Evolutionary conservation across 2,329 filamentous ascomycete genomes (phyloP).

Genomic region (Beauveria brongniartii): DNA sequence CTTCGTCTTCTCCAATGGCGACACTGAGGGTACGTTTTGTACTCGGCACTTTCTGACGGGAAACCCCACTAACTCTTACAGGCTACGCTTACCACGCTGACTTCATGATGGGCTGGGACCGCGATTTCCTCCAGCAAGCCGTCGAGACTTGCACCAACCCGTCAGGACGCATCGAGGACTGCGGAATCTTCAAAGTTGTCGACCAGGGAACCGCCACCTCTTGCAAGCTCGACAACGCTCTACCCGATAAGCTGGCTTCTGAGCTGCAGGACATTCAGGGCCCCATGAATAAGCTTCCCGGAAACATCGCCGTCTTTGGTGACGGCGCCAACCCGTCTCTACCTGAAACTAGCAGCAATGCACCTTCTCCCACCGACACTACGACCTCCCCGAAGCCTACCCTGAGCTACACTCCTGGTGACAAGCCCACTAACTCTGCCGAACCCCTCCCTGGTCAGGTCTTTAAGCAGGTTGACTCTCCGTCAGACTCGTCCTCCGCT

Average conservation of each 20-base stretch:
- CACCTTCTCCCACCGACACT: neutral
- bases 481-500: constrained; percentile 7
- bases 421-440: constrained; percentile 23
- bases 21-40: constrained; percentile 53
- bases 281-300: constrained; percentile 54
- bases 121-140: constrained; percentile 60
- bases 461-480: constrained; percentile 27
- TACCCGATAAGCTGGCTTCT: constrained; percentile 43
- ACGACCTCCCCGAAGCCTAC: constrained; percentile 17
- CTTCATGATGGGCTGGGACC: constrained; percentile 73
- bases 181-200: constrained; percentile 66
- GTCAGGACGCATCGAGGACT: constrained; percentile 64
- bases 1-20: constrained; percentile 73
- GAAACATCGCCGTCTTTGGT: constrained; percentile 42
- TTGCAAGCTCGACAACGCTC: constrained; percentile 50
- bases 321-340: constrained; percentile 17
- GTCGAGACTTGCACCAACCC: constrained; percentile 65
- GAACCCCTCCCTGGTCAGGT: constrained; percentile 34
- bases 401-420: constrained; percentile 30
- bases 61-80: constrained; percentile 20
- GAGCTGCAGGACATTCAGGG: constrained; percentile 49
- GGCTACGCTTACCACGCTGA: constrained; percentile 73
- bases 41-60: neutral
- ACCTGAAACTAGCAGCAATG: neutral
- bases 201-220: constrained; percentile 44